Evolutionary conservation across 108 stramenopile species (phyloP), one percentile per base, ranked within the genome.

Genomic region (Skeletonema marinoi): DNA sequence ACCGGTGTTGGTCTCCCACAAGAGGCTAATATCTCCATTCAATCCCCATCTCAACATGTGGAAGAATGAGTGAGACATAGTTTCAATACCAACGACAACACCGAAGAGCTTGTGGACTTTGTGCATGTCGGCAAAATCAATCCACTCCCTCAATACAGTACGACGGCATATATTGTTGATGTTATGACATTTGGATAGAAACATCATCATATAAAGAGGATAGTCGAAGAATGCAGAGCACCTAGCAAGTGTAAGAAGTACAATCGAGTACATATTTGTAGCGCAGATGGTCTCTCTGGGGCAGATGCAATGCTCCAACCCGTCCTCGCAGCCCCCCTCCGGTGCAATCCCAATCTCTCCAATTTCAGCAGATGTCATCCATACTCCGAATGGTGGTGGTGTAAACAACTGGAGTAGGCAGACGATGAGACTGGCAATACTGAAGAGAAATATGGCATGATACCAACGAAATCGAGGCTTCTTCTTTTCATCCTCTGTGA

Each of bases 241-340:
- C 41, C 75, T 30, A 14, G 75, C 39, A 4, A 76, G 41, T 4
- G 68, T 54, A 0, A 76, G 75, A 7, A 76, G 32, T 10, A 76
- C 65, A 54, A 76, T 70, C 10, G 51, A 69, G 7, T 59, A 6
- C 56, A 59, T 30, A 29, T 35, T 33, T 60, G 59, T 35, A 2
- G 75, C 75, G 39, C 68, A 76, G 19, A 76, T 60, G 32, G 75
- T 76, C 58, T 76, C 68, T 25, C 75, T 56, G 31, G 75, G 75
- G 16, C 75, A 76, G 41, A 76, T 69, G 68, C 75, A 76, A 3
- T 19, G 14, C 8, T 32, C 12, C 46, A 69, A 30, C 21, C 54
- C 68, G 13, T 69, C 38, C 25, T 50, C 17, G 41, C 75, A 76
- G 11, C 75, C 75, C 29, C 13, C 25, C 25, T 33, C 54, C 31